Evolutionary conservation across 1,284 basidiomycete genomes (phyloP).

Genomic region (Retiboletus flavoniger): DNA sequence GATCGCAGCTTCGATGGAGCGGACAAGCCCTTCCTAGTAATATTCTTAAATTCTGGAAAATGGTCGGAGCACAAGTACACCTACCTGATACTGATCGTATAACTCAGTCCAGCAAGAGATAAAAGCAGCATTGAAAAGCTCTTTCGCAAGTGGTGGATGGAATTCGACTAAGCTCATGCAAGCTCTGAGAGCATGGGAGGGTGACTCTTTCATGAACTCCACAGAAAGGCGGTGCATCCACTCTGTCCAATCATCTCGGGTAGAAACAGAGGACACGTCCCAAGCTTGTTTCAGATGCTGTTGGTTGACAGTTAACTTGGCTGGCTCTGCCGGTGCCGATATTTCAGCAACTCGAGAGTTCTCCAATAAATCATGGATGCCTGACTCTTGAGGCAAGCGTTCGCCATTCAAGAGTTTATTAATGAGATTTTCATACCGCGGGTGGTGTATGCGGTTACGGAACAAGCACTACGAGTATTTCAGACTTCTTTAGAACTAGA

Average conservation of each 20-base stretch:
- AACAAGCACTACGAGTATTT: conserved; percentile 60
- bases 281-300: conserved; percentile 97
- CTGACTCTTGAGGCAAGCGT: conserved; percentile 76
- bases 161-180: conserved; percentile 94
- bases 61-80: conserved; percentile 18
- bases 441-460: conserved; percentile 80
- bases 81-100: conserved; percentile 92
- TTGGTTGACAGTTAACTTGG: conserved; percentile 94
- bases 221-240: conserved; percentile 95
- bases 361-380: conserved; percentile 63
- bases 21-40: conserved; percentile 85
- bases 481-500: conserved; percentile 4
- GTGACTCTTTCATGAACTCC: conserved; percentile 98
- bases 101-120: conserved; percentile 97
- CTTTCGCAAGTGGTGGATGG: conserved; percentile 88
- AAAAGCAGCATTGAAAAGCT: conserved; percentile 98
- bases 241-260: conserved; percentile 90
- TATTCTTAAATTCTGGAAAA: conserved; percentile 3
- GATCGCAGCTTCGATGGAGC: conserved; percentile 87
- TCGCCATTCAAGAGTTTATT: conserved; percentile 91
- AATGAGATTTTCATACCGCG: conserved; percentile 87
- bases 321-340: conserved; percentile 76
- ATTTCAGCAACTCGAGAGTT: conserved; percentile 65
- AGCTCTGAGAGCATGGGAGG: conserved; percentile 94
- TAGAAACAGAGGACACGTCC: conserved; percentile 83